phyloP scores from a whole-genome alignment of 148 eudicot genomes.

The Fallopia convolvulus region DNA sequence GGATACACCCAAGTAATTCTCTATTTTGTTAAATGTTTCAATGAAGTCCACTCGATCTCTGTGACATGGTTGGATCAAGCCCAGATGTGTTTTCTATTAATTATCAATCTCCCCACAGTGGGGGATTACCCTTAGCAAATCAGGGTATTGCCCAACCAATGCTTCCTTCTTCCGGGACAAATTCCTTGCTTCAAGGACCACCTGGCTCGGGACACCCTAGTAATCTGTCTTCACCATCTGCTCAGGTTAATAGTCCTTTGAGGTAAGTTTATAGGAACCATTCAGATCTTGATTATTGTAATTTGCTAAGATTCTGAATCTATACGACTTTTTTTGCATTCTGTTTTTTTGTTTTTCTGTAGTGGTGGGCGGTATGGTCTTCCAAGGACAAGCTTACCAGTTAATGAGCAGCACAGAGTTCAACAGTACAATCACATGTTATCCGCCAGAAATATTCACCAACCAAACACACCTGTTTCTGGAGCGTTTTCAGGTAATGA shows the following conservation, averaged over 20 bases:
- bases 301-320: background rate
- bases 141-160: slow-evolving; percentile 22
- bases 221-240: slow-evolving; percentile 28
- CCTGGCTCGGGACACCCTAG: slow-evolving; percentile 28
- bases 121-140: slow-evolving; percentile 26
- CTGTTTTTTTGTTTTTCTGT: background rate
- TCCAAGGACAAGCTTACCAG: slow-evolving; percentile 58
- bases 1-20: background rate
- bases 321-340: background rate
- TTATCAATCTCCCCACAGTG: slow-evolving; percentile 39
- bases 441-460: slow-evolving; percentile 59
- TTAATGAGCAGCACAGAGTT: slow-evolving; percentile 73
- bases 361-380: slow-evolving; percentile 65
- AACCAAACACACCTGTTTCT: slow-evolving; percentile 39
- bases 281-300: background rate
- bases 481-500: slow-evolving; percentile 62
- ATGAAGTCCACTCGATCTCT: slow-evolving; percentile 85
- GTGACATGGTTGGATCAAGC: slow-evolving; percentile 55
- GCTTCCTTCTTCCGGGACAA: slow-evolving; percentile 25
- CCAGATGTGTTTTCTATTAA: slow-evolving; percentile 52
- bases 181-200: slow-evolving; percentile 21
- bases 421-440: slow-evolving; percentile 59
- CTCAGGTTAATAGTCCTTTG: slow-evolving; percentile 31
- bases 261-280: slow-evolving; percentile 35
- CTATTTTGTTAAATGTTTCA: background rate